Conservation (phyloP, 768 basidiomycete species). For the Kondoa subrosea region DNA sequence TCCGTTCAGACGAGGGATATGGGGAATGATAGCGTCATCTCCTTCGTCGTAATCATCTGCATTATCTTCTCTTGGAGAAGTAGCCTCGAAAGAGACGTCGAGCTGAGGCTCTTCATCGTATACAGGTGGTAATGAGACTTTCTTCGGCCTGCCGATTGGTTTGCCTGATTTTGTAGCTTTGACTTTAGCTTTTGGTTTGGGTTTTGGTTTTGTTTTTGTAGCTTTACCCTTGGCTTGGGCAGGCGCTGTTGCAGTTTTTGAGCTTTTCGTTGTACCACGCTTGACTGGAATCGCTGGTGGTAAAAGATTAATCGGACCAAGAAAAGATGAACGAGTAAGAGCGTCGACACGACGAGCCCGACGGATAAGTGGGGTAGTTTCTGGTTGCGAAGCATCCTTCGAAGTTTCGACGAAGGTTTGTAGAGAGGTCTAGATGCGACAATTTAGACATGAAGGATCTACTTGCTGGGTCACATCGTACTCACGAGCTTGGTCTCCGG, state of each 20-base stretch:
- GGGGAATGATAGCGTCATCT: background rate
- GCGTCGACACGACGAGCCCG: slow-evolving; percentile 69
- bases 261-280: background rate
- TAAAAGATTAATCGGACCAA: background rate
- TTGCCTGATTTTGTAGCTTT: background rate
- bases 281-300: background rate
- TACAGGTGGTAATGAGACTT: background rate
- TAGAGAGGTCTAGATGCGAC: slow-evolving; percentile 53
- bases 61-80: background rate
- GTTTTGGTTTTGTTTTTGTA: background rate
- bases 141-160: background rate
- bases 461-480: slow-evolving; percentile 1
- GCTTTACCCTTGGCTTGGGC: background rate
- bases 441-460: background rate
- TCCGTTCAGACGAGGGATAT: background rate
- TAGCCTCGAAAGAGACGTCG: background rate
- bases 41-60: background rate
- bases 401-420: slow-evolving; percentile 72
- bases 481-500: slow-evolving; percentile 58
- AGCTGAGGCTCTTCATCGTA: background rate
- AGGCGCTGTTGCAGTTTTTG: background rate
- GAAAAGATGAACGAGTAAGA: slow-evolving; percentile 15
- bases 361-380: slow-evolving; percentile 69
- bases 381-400: slow-evolving; percentile 48
- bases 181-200: background rate